These are phyloP conservation scores for Hysterium pulicare DNA, from an alignment of 2,329 filamentous ascomycete species.

Conservation along the genomic window DNA sequence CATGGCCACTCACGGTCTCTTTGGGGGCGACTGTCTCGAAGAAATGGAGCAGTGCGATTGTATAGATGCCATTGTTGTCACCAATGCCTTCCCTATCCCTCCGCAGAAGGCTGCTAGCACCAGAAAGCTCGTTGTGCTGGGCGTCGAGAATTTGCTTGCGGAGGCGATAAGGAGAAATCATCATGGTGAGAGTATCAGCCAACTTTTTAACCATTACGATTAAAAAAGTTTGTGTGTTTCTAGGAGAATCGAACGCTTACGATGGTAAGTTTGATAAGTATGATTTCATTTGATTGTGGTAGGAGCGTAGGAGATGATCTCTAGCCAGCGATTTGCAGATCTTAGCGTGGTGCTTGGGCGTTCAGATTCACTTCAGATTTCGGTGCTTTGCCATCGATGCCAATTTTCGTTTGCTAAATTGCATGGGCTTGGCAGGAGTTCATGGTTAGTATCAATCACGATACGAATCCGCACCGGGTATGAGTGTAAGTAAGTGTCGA, in stretches of 20 bases:
- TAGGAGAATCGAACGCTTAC: neutral
- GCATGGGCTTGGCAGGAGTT: slow-evolving; percentile 1
- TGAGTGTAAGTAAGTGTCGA: neutral
- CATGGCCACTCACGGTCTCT: slow-evolving; percentile 94
- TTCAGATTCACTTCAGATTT: neutral
- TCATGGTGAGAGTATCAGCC: slow-evolving; percentile 78
- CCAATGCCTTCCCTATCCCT: slow-evolving; percentile 92
- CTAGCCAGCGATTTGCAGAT: neutral
- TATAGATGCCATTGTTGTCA: slow-evolving; percentile 91
- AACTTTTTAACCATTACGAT: slow-evolving; percentile 47
- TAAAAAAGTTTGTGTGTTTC: slow-evolving; percentile 11
- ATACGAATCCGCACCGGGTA: neutral
- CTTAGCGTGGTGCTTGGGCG: slow-evolving; percentile 1
- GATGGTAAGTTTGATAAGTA: neutral
- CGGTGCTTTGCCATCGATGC: neutral
- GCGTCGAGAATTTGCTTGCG: slow-evolving; percentile 80
- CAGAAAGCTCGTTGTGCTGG: slow-evolving; percentile 83
- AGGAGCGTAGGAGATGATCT: neutral
- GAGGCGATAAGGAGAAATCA: slow-evolving; percentile 96
- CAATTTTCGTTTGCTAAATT: neutral
- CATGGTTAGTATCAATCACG: neutral
- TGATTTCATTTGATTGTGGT: neutral
- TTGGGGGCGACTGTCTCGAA: slow-evolving; percentile 83
- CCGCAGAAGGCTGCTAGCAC: slow-evolving; percentile 66
- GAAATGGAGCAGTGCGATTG: slow-evolving; percentile 90